Evolutionary conservation across 345 rosid species (phyloP).

Genomic region (Psidium friedrichsthalianum): DNA sequence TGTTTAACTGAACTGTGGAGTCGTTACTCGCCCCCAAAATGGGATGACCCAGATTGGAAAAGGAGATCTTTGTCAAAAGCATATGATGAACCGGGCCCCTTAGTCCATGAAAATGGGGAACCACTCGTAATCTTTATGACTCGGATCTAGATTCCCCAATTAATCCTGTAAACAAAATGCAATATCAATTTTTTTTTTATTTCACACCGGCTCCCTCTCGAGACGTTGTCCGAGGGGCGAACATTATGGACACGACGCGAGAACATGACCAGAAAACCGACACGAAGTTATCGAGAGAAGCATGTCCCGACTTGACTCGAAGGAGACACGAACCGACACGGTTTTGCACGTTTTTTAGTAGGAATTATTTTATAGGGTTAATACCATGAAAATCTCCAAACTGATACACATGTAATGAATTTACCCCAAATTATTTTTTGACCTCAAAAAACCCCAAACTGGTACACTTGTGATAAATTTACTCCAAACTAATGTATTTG

Average conservation of each 20-base stretch:
- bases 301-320: rapidly evolving
- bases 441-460: too few relatives aligned
- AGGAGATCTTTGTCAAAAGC: background rate
- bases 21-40: background rate
- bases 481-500: too few relatives aligned
- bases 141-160: background rate
- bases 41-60: background rate
- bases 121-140: background rate
- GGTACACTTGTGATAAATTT: too few relatives aligned
- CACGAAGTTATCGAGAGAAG: background rate
- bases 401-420: too few relatives aligned
- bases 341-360: background rate
- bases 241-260: background rate
- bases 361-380: background rate
- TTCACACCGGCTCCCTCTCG: too few relatives aligned
- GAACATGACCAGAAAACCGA: background rate
- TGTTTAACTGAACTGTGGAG: background rate
- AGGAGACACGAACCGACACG: rapidly evolving
- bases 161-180: background rate
- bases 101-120: background rate
- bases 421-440: too few relatives aligned
- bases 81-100: background rate
- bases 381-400: too few relatives aligned
- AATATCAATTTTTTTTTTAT: background rate
- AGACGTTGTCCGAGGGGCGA: background rate